Evolutionary conservation across 2,329 filamentous ascomycete species (phyloP).

Genomic region (Thielaviopsis musarum): DNA sequence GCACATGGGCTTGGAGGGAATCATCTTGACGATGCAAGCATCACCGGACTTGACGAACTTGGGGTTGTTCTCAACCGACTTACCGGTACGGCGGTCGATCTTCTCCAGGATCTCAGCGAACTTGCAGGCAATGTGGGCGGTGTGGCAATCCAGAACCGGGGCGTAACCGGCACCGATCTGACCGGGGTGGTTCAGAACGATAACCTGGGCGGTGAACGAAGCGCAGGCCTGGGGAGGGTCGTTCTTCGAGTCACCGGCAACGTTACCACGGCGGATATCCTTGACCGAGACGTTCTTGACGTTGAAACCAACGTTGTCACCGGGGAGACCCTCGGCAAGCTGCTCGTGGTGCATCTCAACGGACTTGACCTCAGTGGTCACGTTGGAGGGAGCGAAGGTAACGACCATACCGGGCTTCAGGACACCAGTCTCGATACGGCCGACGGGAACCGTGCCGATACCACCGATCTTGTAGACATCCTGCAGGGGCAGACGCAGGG

Average conservation of each 20-base stretch:
- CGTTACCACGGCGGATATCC: slow-evolving; percentile 99
- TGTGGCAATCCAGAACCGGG: slow-evolving; percentile 99
- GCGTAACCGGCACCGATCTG: slow-evolving; percentile 99
- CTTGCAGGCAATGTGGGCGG: slow-evolving; percentile 99
- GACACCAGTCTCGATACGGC: slow-evolving; percentile 98
- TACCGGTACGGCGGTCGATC: slow-evolving; percentile 99
- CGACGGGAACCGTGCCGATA: slow-evolving; percentile 99
- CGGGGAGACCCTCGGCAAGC: slow-evolving; percentile 83
- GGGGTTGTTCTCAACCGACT: slow-evolving; percentile 77
- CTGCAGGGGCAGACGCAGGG: slow-evolving; percentile 99
- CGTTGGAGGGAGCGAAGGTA: slow-evolving; percentile 94
- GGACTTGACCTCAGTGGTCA: slow-evolving; percentile 99
- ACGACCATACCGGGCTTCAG: slow-evolving; percentile 89
- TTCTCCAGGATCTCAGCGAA: slow-evolving; percentile 98
- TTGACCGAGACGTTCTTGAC: slow-evolving; percentile 99
- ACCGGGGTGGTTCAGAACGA: slow-evolving; percentile 99
- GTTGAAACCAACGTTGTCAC: slow-evolving; percentile 99
- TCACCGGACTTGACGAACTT: slow-evolving; percentile 99
- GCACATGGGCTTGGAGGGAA: slow-evolving; percentile 99
- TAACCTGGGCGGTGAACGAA: slow-evolving; percentile 99
- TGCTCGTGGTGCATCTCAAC: slow-evolving; percentile 99
- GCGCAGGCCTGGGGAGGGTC: slow-evolving; percentile 80
- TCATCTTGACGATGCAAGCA: slow-evolving; percentile 99
- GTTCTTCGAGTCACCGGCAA: slow-evolving; percentile 99
- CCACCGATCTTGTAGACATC: slow-evolving; percentile 99